Conservation (phyloP, 169 alveolate species). For the Ichthyophthirius multifiliis region DNA sequence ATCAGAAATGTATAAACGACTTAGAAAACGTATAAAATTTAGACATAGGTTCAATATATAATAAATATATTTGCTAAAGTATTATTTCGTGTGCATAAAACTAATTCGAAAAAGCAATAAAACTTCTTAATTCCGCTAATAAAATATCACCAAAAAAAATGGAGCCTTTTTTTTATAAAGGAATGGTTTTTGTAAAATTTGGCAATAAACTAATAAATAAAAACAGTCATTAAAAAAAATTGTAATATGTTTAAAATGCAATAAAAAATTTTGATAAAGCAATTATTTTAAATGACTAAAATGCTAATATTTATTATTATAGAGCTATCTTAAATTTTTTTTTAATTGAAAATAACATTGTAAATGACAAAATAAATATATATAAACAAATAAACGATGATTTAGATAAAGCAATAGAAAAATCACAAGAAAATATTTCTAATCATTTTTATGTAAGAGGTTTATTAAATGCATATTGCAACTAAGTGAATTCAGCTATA, state of each 20-base stretch:
- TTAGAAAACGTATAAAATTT: slow-evolving; percentile 23
- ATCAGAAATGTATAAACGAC: slow-evolving; percentile 31
- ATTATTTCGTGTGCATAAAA: no score
- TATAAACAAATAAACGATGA: no score
- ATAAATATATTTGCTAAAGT: no score
- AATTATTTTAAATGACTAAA: slow-evolving; percentile 19
- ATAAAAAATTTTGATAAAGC: slow-evolving; percentile 32
- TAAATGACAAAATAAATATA: no score
- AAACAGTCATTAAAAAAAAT: slow-evolving; percentile 11
- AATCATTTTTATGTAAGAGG: slow-evolving; percentile 34
- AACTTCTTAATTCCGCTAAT: slow-evolving; percentile 12
- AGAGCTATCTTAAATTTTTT: slow-evolving; percentile 31
- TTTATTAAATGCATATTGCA: slow-evolving; percentile 14
- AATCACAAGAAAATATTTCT: slow-evolving; percentile 18
- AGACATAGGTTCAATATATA: slow-evolving; percentile 16
- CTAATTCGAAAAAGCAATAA: slow-evolving; percentile 25
- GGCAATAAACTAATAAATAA: slow-evolving; percentile 12
- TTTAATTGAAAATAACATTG: not conserved
- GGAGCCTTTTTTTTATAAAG: slow-evolving; percentile 48
- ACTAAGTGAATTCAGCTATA: not conserved
- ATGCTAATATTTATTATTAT: slow-evolving; percentile 13
- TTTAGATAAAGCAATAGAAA: slow-evolving; percentile 31
- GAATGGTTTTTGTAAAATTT: slow-evolving; percentile 18
- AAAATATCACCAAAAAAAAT: slow-evolving; percentile 29
- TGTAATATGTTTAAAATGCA: slow-evolving; percentile 17